Evolutionary conservation across 495 filamentous ascomycete genomes (phyloP).

Genomic region (Filosporella fistucella): DNA sequence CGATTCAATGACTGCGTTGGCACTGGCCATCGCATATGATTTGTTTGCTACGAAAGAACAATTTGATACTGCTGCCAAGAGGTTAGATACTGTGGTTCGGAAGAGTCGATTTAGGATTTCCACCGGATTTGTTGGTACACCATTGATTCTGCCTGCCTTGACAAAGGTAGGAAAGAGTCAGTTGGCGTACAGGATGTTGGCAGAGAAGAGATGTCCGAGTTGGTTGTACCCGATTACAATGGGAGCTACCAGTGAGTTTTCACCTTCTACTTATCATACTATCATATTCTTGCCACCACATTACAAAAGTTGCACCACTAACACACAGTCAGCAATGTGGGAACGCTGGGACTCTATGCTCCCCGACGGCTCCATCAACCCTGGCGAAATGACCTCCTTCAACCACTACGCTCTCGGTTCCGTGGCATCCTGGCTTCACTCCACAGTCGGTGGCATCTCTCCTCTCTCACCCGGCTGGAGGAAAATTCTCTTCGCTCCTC

Average conservation of each 20-base stretch:
- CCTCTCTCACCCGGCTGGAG: conserved; percentile 15
- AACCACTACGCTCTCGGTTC: conserved; percentile 45
- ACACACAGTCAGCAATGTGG: conserved; percentile 31
- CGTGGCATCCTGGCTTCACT: conserved; percentile 14
- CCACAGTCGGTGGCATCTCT: conserved; percentile 10
- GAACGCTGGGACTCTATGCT: conserved; percentile 54
- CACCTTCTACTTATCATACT: background rate
- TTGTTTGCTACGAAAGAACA: conserved; percentile 33
- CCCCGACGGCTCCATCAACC: conserved; percentile 44
- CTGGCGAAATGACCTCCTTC: conserved; percentile 50
- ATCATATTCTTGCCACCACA: too few species aligned
- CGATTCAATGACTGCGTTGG: conserved; percentile 44
- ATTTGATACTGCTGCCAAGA: conserved; percentile 10
- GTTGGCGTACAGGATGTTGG: conserved; percentile 27
- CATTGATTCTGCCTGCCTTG: conserved; percentile 39
- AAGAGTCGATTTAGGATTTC: conserved; percentile 39
- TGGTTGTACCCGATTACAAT: conserved; percentile 49
- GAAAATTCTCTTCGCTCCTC: conserved; percentile 10
- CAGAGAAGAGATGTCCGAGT: conserved; percentile 32
- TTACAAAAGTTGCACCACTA: too few species aligned
- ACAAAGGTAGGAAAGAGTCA: conserved; percentile 28
- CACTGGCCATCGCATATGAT: conserved; percentile 39
- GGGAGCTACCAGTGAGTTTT: conserved; percentile 33
- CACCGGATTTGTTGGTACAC: conserved; percentile 53
- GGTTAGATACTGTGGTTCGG: conserved; percentile 33